These are phyloP conservation scores for Irpex rosettiformis DNA, from an alignment of 1,284 basidiomycete genomes.

Conservation along the genomic window DNA sequence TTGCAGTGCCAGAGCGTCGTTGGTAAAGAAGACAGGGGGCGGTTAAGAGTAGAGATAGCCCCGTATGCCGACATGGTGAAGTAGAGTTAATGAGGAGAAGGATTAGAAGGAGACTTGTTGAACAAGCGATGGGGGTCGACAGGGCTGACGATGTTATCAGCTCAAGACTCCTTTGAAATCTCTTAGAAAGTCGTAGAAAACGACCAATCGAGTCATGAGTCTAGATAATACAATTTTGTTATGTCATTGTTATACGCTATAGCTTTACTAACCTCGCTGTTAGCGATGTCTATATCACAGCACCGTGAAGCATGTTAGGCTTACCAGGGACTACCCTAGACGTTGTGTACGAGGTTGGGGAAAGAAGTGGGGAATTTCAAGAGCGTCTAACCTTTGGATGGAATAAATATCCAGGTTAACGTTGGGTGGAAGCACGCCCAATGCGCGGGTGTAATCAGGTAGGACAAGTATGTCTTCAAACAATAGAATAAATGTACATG, in stretches of 20 bases:
- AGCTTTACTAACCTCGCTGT: too few relatives aligned
- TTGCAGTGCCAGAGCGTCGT: slow-evolving; percentile 12
- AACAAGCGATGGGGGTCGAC: neutral
- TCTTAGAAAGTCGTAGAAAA: neutral
- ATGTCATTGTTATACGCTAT: neutral
- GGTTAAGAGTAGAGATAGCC: slow-evolving; percentile 1
- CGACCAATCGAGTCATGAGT: neutral
- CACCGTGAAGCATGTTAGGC: too few relatives aligned
- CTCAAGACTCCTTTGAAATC: neutral
- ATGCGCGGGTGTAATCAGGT: too few relatives aligned
- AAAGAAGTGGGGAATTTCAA: too few relatives aligned
- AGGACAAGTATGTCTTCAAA: too few relatives aligned
- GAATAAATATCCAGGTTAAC: too few relatives aligned
- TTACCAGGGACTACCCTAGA: too few relatives aligned
- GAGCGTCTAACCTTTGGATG: too few relatives aligned
- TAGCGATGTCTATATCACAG: too few relatives aligned
- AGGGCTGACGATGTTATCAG: neutral
- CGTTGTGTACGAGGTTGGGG: too few relatives aligned
- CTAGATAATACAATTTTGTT: neutral
- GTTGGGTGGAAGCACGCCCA: too few relatives aligned
- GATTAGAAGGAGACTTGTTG: neutral
- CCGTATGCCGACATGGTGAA: slow-evolving; percentile 16
- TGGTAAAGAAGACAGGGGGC: slow-evolving; percentile 1
- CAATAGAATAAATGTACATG: too few relatives aligned
- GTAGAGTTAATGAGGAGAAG: neutral